A percentile compares a stretch with the other conserved stretches of the same genome.
phyloP scores from a whole-genome alignment of 805 yeast genomes.

The Wickerhamiella slavikovae region DNA sequence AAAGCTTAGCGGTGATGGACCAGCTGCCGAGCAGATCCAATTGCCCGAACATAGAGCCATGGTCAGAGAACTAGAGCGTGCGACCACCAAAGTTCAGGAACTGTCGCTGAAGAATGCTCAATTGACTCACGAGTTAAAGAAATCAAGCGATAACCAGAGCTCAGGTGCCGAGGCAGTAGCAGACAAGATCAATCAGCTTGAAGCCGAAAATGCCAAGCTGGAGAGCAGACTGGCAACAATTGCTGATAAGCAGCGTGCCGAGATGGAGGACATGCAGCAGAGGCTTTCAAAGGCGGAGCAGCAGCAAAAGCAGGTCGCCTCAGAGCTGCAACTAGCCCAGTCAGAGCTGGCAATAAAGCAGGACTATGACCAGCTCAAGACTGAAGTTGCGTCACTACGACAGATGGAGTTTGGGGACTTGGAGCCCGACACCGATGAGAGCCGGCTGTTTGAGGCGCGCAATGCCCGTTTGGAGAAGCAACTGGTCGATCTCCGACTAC shows the following conservation, averaged over 20 bases:
- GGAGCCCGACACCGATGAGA: neutral
- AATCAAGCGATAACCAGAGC: constrained; percentile 14
- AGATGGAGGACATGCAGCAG: constrained; percentile 2
- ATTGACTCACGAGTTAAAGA: constrained; percentile 41
- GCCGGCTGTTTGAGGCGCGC: neutral
- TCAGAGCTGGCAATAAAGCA: constrained; percentile 6
- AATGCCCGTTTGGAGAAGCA: neutral
- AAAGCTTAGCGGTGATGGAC: constrained; percentile 7
- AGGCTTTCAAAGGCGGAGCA: constrained; percentile 2
- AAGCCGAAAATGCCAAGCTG: constrained; percentile 6
- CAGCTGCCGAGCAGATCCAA: constrained; percentile 4
- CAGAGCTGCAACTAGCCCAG: constrained; percentile 1
- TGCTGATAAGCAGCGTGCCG: neutral
- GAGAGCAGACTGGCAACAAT: constrained; percentile 5
- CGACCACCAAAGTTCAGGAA: constrained; percentile 45
- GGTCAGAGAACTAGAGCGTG: constrained; percentile 53
- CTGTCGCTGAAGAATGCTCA: constrained; percentile 64
- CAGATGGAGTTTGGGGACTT: constrained; percentile 35
- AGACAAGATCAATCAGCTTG: constrained; percentile 7
- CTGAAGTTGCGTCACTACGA: constrained; percentile 46
- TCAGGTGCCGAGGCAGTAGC: constrained; percentile 4
- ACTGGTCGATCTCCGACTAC: neutral
- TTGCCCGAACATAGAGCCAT: constrained; percentile 35
- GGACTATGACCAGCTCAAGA: constrained; percentile 63
- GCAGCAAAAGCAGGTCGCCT: constrained; percentile 1